phyloP scores from a whole-genome alignment of 2,329 filamentous ascomycete genomes.

The Blastomyces emzantsi region DNA sequence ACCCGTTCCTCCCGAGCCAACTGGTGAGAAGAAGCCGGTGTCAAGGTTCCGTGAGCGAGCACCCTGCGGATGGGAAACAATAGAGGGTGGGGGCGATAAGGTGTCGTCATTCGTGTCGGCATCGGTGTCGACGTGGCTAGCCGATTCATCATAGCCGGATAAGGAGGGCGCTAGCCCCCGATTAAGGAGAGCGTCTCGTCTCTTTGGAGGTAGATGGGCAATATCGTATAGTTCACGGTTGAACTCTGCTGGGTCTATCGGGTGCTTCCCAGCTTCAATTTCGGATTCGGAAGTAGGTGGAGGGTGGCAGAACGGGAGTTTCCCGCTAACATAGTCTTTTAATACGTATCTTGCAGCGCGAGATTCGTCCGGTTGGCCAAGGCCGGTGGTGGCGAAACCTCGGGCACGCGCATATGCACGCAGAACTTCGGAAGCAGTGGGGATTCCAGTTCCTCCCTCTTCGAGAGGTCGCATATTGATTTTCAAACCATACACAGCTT shows the following conservation, averaged over 20 bases:
- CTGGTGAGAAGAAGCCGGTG: slow-evolving; percentile 74
- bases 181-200: slow-evolving; percentile 46
- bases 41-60: slow-evolving; percentile 70
- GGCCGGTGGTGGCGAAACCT: slow-evolving; percentile 81
- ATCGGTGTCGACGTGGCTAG: slow-evolving; percentile 28
- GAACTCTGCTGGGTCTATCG: slow-evolving; percentile 65
- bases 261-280: slow-evolving; percentile 31
- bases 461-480: slow-evolving; percentile 72
- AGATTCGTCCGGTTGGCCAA: slow-evolving; percentile 87
- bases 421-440: slow-evolving; percentile 77
- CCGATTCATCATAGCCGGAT: slow-evolving; percentile 8
- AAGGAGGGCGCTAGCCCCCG: slow-evolving; percentile 9
- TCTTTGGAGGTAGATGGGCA: slow-evolving; percentile 70
- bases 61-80: slow-evolving; percentile 43
- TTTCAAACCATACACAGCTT: slow-evolving; percentile 88
- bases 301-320: slow-evolving; percentile 83
- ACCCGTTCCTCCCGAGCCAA: slow-evolving; percentile 49
- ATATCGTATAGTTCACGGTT: slow-evolving; percentile 84
- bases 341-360: slow-evolving; percentile 80
- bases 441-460: slow-evolving; percentile 83
- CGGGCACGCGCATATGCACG: slow-evolving; percentile 78
- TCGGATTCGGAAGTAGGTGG: slow-evolving; percentile 52
- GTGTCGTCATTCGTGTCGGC: slow-evolving; percentile 29
- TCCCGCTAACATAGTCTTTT: slow-evolving; percentile 97
- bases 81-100: slow-evolving; percentile 13